phyloP scores from a whole-genome alignment of 2,329 filamentous ascomycete genomes.

The Claviceps arundinis region DNA sequence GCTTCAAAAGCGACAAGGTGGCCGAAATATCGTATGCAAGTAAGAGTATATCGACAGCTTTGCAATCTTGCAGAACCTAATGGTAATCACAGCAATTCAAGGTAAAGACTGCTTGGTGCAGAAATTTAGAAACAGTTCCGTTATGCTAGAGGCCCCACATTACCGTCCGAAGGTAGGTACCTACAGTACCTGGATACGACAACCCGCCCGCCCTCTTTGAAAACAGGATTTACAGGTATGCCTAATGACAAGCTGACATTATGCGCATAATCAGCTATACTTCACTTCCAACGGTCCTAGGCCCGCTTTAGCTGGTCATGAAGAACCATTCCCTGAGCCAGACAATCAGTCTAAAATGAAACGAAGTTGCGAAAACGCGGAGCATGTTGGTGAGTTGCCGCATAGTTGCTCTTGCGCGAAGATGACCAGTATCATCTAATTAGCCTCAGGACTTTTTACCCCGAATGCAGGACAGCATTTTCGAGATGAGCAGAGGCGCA shows the following conservation, averaged over 20 bases:
- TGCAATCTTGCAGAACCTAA: not conserved
- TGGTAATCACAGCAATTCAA: conserved; percentile 55
- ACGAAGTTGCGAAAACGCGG: conserved; percentile 75
- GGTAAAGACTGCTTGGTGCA: conserved; percentile 81
- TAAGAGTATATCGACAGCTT: conserved; percentile 28
- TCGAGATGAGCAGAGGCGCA: conserved; percentile 61
- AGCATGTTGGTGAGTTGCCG: conserved; percentile 57
- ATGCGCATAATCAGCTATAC: conserved; percentile 28
- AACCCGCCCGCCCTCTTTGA: not conserved
- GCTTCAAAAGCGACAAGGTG: conserved; percentile 71
- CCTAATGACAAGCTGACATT: not conserved
- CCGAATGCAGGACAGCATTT: conserved; percentile 63
- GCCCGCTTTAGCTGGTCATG: conserved; percentile 47
- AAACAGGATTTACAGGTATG: not conserved
- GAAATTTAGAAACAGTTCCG: conserved; percentile 92
- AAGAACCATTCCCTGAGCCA: conserved; percentile 62
- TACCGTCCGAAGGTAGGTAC: conserved; percentile 79
- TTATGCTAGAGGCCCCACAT: conserved; percentile 74
- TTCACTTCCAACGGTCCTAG: conserved; percentile 35
- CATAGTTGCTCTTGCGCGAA: not conserved
- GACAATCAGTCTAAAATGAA: conserved; percentile 84
- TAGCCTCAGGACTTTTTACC: conserved; percentile 58
- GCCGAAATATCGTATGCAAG: conserved; percentile 93
- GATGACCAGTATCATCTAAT: not conserved
- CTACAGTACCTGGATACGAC: too few relatives aligned